Conservation (phyloP, 1,284 basidiomycete species). For the Cryptococcus sp. region DNA sequence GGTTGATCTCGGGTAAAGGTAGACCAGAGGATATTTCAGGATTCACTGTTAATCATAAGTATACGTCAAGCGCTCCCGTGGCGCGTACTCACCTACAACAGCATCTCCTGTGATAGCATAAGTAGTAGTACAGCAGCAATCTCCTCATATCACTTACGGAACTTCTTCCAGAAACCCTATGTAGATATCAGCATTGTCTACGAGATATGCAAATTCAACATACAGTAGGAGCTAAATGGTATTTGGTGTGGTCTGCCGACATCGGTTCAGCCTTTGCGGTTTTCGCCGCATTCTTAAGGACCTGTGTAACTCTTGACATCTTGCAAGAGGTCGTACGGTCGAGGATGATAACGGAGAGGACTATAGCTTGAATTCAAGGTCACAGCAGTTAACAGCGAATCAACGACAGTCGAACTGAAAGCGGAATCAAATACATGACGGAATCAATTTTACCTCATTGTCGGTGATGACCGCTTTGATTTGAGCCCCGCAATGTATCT, state of each 20-base stretch:
- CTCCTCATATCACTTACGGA: constrained; percentile 57
- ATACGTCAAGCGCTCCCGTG: neutral
- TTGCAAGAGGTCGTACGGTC: neutral
- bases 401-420: neutral
- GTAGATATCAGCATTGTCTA: neutral
- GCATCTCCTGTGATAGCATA: constrained; percentile 61
- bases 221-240: constrained; percentile 75
- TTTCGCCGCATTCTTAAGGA: constrained; percentile 35
- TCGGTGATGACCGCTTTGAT: neutral
- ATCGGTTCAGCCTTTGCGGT: constrained; percentile 38
- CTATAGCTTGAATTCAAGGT: neutral
- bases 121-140: neutral
- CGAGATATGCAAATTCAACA: constrained; percentile 13
- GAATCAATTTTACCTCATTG: too few relatives aligned
- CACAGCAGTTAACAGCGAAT: constrained; percentile 1
- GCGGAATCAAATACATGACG: constrained; percentile 2
- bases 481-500: neutral
- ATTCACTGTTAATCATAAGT: constrained; percentile 53
- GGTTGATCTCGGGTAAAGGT: constrained; percentile 67
- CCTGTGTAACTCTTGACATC: constrained; percentile 20
- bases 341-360: neutral
- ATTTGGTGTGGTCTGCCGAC: constrained; percentile 72
- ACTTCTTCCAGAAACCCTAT: constrained; percentile 83
- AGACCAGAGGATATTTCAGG: constrained; percentile 88
- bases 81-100: constrained; percentile 61